Conservation (phyloP, 108 stramenopile species). For the Fistulifera solaris region DNA sequence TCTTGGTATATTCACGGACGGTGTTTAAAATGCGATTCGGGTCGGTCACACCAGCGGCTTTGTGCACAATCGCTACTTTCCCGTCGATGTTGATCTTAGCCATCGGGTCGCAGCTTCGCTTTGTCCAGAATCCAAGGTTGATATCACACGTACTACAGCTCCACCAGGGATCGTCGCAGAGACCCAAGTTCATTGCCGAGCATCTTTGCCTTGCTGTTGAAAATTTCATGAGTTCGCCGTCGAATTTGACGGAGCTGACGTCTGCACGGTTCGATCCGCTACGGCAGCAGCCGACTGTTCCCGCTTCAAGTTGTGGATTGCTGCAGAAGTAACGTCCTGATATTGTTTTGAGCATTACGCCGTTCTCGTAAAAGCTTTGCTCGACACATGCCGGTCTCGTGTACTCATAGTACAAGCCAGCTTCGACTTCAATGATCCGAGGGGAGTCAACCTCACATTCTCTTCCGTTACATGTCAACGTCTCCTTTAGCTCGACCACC, state of each 20-base stretch:
- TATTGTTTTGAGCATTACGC: conserved; percentile 13
- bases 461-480: conserved; percentile 22
- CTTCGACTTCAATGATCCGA: conserved; percentile 34
- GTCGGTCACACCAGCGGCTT: conserved; percentile 7
- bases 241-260: no score
- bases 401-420: conserved; percentile 45
- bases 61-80: neutral
- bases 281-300: no score
- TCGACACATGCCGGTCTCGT: conserved; percentile 40
- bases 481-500: conserved; percentile 7
- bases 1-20: neutral
- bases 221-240: no score
- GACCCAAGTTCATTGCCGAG: no score
- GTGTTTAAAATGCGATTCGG: neutral
- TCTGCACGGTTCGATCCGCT: neutral
- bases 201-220: no score
- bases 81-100: neutral
- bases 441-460: conserved; percentile 47
- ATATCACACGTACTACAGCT: neutral
- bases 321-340: neutral
- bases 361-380: conserved; percentile 35
- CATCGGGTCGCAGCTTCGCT: neutral
- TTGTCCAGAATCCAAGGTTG: neutral
- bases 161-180: no score
- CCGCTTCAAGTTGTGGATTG: no score